Conservation (phyloP, 2,329 filamentous ascomycete species). For the Trichoderma hamatum region DNA sequence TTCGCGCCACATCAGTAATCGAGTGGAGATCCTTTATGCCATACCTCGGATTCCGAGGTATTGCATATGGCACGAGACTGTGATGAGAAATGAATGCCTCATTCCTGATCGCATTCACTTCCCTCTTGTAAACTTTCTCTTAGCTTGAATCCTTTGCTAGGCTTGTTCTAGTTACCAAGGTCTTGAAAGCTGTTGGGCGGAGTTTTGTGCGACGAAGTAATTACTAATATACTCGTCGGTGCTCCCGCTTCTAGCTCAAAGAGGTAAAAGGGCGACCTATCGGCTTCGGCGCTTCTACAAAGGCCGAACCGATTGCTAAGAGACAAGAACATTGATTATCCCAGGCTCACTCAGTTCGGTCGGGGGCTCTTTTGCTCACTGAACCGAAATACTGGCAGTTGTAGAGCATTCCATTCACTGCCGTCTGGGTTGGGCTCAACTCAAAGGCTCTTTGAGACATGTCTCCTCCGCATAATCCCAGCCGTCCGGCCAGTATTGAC, state of each 20-base stretch:
- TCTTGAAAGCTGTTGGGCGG: not conserved
- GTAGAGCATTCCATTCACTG: not conserved
- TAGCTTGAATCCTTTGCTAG: not conserved
- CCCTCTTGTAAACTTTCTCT: not conserved
- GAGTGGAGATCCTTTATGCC: constrained; percentile 1
- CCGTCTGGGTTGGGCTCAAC: not conserved
- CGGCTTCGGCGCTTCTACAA: constrained; percentile 9
- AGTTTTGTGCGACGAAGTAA: not conserved
- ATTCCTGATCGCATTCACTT: not conserved
- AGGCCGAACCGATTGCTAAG: constrained; percentile 4
- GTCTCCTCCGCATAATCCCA: constrained; percentile 13
- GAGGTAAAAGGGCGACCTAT: constrained; percentile 1
- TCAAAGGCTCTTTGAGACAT: constrained; percentile 12
- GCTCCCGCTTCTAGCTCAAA: constrained; percentile 17
- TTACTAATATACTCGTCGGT: constrained; percentile 3
- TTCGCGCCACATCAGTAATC: not conserved
- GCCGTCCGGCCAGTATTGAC: not conserved
- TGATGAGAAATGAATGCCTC: not conserved
- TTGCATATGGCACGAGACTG: not conserved
- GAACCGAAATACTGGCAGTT: constrained; percentile 9
- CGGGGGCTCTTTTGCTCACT: constrained; percentile 16
- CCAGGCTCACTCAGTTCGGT: constrained; percentile 9
- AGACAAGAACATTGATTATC: constrained; percentile 16
- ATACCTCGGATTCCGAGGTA: not conserved
- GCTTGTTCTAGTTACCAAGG: not conserved